Conservation (phyloP, 2,329 filamentous ascomycete genomes). For the Penicillium glabrum region DNA sequence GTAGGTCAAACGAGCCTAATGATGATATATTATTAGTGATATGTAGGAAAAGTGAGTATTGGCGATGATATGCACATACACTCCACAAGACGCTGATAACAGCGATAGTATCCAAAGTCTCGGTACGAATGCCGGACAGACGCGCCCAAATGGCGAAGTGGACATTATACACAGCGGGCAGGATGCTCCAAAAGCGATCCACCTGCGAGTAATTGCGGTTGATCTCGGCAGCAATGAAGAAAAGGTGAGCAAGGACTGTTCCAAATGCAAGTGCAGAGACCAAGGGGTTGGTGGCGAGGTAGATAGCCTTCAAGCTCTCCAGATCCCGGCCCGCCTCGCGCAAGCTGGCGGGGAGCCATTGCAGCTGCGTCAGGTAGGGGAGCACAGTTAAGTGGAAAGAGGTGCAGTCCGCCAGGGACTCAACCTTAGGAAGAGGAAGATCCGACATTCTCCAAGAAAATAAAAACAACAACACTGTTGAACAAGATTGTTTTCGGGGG, state of each 20-base stretch:
- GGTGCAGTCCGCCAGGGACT: constrained; percentile 70
- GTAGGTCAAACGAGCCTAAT: constrained; percentile 76
- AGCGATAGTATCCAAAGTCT: constrained; percentile 70
- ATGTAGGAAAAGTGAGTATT: not conserved
- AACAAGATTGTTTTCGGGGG: not conserved
- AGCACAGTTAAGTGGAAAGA: constrained; percentile 72
- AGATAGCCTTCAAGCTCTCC: constrained; percentile 67
- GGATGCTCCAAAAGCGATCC: constrained; percentile 85
- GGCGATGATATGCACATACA: constrained; percentile 50
- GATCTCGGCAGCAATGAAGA: constrained; percentile 75
- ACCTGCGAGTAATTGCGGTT: constrained; percentile 98
- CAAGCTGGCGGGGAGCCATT: constrained; percentile 66
- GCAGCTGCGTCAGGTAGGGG: constrained; percentile 71
- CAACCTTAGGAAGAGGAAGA: constrained; percentile 64
- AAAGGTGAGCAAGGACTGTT: constrained; percentile 67
- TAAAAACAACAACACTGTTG: not conserved
- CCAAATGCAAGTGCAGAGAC: constrained; percentile 72
- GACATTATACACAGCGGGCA: constrained; percentile 82
- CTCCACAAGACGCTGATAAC: constrained; percentile 75
- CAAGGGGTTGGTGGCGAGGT: constrained; percentile 82
- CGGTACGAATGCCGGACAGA: constrained; percentile 67
- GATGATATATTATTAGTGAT: not conserved
- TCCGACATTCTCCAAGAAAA: constrained; percentile 51
- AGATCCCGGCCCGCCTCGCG: constrained; percentile 60
- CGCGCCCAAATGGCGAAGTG: constrained; percentile 85